These are phyloP conservation scores for Effrenium voratum DNA, from an alignment of 73 alveolate species.

Conservation along the genomic window DNA sequence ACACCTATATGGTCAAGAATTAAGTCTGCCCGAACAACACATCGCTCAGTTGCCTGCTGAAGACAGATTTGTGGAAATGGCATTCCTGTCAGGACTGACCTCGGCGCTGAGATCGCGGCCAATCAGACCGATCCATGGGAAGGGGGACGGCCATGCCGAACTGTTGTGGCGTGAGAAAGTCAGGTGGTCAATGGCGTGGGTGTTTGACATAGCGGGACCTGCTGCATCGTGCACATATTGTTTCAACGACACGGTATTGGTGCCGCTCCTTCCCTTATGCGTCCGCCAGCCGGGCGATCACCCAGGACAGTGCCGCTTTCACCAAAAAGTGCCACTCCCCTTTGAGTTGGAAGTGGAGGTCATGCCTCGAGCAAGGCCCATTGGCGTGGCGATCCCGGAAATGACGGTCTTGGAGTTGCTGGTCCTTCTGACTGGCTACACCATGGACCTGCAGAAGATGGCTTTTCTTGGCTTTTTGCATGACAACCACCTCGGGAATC, in stretches of 20 bases:
- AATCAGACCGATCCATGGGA: conserved; percentile 2
- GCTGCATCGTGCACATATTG: conserved; percentile 12
- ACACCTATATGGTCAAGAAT: background rate
- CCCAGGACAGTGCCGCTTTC: background rate
- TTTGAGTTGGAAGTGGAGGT: conserved; percentile 18
- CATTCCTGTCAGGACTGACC: background rate
- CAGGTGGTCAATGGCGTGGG: conserved; percentile 10
- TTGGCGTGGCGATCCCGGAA: background rate
- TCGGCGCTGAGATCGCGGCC: conserved; percentile 7
- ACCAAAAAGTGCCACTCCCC: background rate
- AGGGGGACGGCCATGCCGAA: conserved; percentile 7
- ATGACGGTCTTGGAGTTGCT: conserved; percentile 7
- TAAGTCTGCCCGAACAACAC: background rate
- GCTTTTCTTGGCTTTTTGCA: background rate
- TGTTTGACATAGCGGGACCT: conserved; percentile 14
- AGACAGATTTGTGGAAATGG: conserved; percentile 10
- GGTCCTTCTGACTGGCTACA: conserved; percentile 29
- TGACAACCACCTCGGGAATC: conserved; percentile 5
- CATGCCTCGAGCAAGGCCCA: conserved; percentile 19
- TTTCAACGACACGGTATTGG: conserved; percentile 13
- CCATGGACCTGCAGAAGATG: conserved; percentile 27
- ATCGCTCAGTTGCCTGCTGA: conserved; percentile 15
- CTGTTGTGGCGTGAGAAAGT: conserved; percentile 12
- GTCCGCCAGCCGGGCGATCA: conserved; percentile 1
- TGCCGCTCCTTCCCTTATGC: background rate